Evolutionary conservation across 148 eudicot genomes (phyloP).

Genomic region (Heliamphora exappendiculata): DNA sequence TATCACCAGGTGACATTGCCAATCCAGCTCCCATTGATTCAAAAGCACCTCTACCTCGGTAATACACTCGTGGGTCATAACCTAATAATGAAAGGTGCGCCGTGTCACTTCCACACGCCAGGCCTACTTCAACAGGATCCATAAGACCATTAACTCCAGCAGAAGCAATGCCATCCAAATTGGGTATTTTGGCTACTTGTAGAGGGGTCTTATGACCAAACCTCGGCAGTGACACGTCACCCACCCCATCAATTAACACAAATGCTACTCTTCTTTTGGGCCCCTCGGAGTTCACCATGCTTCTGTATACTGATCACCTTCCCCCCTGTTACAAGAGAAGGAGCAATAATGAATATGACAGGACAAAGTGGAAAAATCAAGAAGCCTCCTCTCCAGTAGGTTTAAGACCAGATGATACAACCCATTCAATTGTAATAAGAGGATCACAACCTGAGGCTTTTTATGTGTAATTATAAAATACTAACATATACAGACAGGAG

Average conservation of each 20-base stretch:
- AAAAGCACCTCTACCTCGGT: conserved; percentile 97
- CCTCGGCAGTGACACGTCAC: conserved; percentile 86
- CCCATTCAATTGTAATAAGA: neutral
- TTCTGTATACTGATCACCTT: neutral
- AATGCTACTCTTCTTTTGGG: conserved; percentile 81
- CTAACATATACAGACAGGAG: neutral
- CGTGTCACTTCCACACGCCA: conserved; percentile 96
- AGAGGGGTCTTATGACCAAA: conserved; percentile 71
- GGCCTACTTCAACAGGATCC: conserved; percentile 98
- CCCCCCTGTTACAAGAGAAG: neutral
- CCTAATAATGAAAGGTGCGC: conserved; percentile 96
- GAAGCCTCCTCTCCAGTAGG: conserved; percentile 1
- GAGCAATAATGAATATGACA: neutral
- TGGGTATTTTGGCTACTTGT: conserved; percentile 60
- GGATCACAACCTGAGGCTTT: neutral
- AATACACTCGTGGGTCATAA: conserved; percentile 87
- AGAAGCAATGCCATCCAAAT: conserved; percentile 82
- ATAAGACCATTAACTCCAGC: conserved; percentile 95
- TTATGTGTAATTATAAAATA: neutral
- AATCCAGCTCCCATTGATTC: conserved; percentile 99
- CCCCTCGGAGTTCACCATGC: conserved; percentile 49
- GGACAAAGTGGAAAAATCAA: neutral
- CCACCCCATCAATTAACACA: conserved; percentile 81
- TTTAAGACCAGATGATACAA: conserved; percentile 1
- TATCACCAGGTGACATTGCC: conserved; percentile 98